A percentile compares a stretch with the other conserved stretches of the same genome.
phyloP scores from a whole-genome alignment of 1,284 basidiomycete genomes.

The Abortiporus biennis region DNA sequence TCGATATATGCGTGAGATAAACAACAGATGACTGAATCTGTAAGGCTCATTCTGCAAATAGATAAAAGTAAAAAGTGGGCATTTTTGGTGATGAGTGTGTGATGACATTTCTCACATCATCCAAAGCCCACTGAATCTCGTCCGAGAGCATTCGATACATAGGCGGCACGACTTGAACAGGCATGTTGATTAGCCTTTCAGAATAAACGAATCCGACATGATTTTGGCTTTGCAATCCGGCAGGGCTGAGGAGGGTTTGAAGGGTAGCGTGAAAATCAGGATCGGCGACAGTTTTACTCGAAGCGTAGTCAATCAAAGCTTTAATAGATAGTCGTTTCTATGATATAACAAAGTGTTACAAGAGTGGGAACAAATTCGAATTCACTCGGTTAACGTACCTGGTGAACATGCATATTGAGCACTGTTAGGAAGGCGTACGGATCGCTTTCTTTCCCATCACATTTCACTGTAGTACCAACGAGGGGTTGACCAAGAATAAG shows the following conservation, averaged over 20 bases:
- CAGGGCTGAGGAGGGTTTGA: conserved; percentile 42
- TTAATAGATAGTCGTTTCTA: conserved; percentile 70
- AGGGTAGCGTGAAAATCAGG: conserved; percentile 45
- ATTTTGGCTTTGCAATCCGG: conserved; percentile 25
- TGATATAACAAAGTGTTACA: background rate
- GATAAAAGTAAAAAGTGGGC: background rate
- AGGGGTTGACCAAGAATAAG: conserved; percentile 69
- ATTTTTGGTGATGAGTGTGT: conserved; percentile 1
- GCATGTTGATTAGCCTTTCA: conserved; percentile 89
- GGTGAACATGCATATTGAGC: conserved; percentile 74
- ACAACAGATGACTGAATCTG: conserved; percentile 63
- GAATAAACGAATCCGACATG: conserved; percentile 80
- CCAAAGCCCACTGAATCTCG: conserved; percentile 68
- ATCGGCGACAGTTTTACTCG: conserved; percentile 32
- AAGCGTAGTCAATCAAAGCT: conserved; percentile 61
- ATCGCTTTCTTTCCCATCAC: conserved; percentile 84
- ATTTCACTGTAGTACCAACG: conserved; percentile 89
- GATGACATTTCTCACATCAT: conserved; percentile 41
- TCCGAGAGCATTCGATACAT: conserved; percentile 84
- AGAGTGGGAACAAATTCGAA: background rate
- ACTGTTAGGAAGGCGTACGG: conserved; percentile 83
- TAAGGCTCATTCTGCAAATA: conserved; percentile 56
- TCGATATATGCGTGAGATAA: conserved; percentile 72
- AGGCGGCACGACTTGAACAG: conserved; percentile 82
- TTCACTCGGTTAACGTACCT: conserved; percentile 36